phyloP scores from a whole-genome alignment of 331 rosid species.

The Stylosanthes scabra region DNA sequence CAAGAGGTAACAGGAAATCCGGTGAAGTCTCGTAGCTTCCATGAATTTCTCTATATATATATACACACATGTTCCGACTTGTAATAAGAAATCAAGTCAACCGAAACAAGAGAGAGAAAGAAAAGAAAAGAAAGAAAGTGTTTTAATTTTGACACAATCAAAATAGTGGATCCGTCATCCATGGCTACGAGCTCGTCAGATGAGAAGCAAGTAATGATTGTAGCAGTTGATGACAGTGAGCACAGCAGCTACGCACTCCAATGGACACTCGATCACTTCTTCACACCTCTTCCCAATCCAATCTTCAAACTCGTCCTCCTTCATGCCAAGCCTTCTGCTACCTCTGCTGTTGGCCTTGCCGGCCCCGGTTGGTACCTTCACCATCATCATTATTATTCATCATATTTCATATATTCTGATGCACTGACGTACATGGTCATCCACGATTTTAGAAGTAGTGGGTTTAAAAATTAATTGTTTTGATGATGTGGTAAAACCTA shows the following conservation, averaged over 20 bases:
- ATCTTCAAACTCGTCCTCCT: constrained; percentile 67
- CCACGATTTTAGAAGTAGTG: too few relatives aligned
- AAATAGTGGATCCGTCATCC: not conserved
- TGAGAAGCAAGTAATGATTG: constrained; percentile 66
- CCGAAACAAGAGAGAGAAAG: not conserved
- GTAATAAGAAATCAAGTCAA: not conserved
- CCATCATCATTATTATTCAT: too few relatives aligned
- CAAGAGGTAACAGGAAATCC: too few relatives aligned
- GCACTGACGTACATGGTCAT: too few relatives aligned
- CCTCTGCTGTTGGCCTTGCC: constrained; percentile 62
- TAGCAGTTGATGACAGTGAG: constrained; percentile 77
- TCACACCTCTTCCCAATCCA: constrained; percentile 34
- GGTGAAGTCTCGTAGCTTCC: too few relatives aligned
- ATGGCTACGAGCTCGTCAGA: constrained; percentile 35
- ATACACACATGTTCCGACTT: too few relatives aligned
- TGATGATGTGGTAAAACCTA: too few relatives aligned
- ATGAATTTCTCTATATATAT: too few relatives aligned
- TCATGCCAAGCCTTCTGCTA: constrained; percentile 62
- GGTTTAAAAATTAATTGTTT: too few relatives aligned
- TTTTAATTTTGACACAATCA: too few relatives aligned
- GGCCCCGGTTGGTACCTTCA: constrained; percentile 61
- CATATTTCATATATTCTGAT: too few relatives aligned
- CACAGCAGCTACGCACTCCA: constrained; percentile 66
- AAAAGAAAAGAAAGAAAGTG: not conserved
- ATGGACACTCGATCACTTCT: constrained; percentile 76